Percentiles rank a stretch among this genome's conserved stretches.
Evolutionary conservation across 2,329 filamentous ascomycete genomes (phyloP).

Genomic region (Domatiomyces catenatus): DNA sequence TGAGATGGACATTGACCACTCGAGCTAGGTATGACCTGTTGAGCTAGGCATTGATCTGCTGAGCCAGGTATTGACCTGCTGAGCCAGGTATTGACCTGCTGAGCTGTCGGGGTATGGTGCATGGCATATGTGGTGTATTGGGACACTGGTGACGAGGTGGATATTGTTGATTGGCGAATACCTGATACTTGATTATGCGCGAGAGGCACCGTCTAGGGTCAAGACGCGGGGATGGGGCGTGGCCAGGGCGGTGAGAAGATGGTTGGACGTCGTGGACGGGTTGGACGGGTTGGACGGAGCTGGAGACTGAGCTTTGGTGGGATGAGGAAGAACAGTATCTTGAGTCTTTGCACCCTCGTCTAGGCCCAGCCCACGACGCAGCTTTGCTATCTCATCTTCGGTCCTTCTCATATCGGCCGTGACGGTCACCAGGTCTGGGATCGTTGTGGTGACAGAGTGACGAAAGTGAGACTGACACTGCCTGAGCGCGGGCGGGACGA

Average conservation of each 20-base stretch:
- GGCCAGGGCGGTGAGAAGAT: neutral
- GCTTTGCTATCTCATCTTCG: constrained; percentile 24
- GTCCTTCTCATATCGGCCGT: constrained; percentile 26
- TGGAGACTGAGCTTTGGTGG: neutral
- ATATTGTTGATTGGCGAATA: neutral
- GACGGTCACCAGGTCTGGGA: constrained; percentile 25
- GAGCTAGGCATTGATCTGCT: neutral
- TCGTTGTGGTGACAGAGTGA: constrained; percentile 22
- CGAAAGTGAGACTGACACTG: constrained; percentile 30
- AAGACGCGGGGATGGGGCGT: constrained; percentile 7
- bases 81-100: too few species aligned
- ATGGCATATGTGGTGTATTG: neutral
- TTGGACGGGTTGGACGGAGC: neutral
- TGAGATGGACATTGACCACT: neutral
- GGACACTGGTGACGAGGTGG: neutral
- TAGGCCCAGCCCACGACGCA: constrained; percentile 7
- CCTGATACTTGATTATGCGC: neutral
- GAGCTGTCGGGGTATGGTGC: neutral
- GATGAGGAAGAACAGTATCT: neutral
- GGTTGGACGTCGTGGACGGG: neutral
- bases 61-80: neutral
- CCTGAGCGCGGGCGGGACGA: constrained; percentile 31
- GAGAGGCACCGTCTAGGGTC: constrained; percentile 2
- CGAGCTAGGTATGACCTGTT: neutral
- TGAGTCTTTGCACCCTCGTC: neutral